Evolutionary conservation across 2,329 filamentous ascomycete species (phyloP).

Genomic region (Mollisiaceae sp.): DNA sequence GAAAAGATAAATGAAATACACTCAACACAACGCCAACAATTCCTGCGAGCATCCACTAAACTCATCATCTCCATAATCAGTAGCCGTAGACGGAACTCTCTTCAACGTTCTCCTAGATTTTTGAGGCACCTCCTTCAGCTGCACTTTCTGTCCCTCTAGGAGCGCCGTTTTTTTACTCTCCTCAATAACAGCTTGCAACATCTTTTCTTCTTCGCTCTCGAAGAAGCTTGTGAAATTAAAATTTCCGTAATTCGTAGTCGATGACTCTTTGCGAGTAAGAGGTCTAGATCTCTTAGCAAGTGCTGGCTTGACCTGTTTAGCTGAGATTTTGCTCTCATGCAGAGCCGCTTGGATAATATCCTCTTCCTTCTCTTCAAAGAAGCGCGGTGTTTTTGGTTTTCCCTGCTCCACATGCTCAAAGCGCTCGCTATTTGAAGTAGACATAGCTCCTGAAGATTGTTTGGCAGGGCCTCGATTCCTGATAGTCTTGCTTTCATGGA

Average conservation of each 20-base stretch:
- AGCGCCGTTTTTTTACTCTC: conserved; percentile 16
- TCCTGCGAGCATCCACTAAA: conserved; percentile 36
- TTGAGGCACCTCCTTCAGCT: conserved; percentile 5
- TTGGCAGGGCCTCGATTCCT: neutral
- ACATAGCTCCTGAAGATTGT: neutral
- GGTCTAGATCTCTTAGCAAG: neutral
- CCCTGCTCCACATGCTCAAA: neutral
- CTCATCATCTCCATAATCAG: conserved; percentile 42
- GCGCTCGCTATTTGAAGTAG: neutral
- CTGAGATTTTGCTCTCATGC: conserved; percentile 32
- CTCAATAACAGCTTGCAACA: conserved; percentile 16
- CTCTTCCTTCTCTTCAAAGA: conserved; percentile 41
- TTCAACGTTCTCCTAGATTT: conserved; percentile 22
- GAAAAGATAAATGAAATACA: neutral
- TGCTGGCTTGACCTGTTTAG: neutral
- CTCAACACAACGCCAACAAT: conserved; percentile 30
- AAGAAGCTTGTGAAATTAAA: conserved; percentile 29
- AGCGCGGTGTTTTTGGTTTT: conserved; percentile 10
- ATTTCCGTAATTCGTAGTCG: neutral
- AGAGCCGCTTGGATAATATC: conserved; percentile 35
- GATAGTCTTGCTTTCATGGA: conserved; percentile 29
- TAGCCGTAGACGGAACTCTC: conserved; percentile 27
- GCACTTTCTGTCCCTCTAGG: conserved; percentile 6
- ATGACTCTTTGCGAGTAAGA: too few relatives aligned
- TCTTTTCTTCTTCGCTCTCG: conserved; percentile 39